Percentiles rank a stretch among this genome's conserved stretches.
Evolutionary conservation across 2,329 filamentous ascomycete species (phyloP).

Genomic region (Aspergillus candidus): DNA sequence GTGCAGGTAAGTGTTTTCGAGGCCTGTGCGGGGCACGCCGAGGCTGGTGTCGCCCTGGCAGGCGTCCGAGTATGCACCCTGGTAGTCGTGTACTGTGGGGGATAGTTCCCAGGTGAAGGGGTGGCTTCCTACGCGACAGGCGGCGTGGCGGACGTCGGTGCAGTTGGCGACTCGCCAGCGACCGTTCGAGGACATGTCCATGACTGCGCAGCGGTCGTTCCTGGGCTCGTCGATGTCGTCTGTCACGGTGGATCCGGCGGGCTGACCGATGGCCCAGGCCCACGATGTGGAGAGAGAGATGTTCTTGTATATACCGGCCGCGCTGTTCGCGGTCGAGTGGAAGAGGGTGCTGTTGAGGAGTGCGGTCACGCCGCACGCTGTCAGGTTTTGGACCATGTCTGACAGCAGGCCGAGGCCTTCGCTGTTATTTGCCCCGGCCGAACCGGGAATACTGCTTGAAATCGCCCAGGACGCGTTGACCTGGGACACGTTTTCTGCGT

Average conservation of each 20-base stretch:
- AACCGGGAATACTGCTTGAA: conserved; percentile 23
- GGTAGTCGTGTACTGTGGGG: conserved; percentile 37
- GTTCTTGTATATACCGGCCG: conserved; percentile 44
- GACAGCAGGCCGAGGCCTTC: conserved; percentile 28
- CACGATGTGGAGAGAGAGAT: conserved; percentile 50
- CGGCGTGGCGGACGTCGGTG: conserved; percentile 44
- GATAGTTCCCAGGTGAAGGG: conserved; percentile 57
- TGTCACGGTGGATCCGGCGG: conserved; percentile 40
- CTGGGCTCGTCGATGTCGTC: conserved; percentile 21
- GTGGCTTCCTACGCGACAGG: conserved; percentile 50
- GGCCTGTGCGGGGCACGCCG: conserved; percentile 52
- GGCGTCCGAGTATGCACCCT: conserved; percentile 34
- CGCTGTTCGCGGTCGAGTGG: conserved; percentile 45
- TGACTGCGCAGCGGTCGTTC: conserved; percentile 51
- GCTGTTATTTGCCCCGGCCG: conserved; percentile 20
- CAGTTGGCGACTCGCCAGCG: conserved; percentile 57
- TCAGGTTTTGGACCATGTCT: conserved; percentile 35
- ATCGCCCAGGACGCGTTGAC: conserved; percentile 52
- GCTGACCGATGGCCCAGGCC: conserved; percentile 56
- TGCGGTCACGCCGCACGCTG: conserved; percentile 56
- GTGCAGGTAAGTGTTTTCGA: conserved; percentile 58
- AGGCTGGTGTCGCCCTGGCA: conserved; percentile 51
- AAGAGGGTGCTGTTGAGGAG: conserved; percentile 53
- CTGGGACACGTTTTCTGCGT: conserved; percentile 35
- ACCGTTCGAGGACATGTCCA: conserved; percentile 45